Percentiles rank a stretch among this genome's conserved stretches.
Conservation (phyloP, 208 protist species). For the Trypanosoma boissoni region DNA sequence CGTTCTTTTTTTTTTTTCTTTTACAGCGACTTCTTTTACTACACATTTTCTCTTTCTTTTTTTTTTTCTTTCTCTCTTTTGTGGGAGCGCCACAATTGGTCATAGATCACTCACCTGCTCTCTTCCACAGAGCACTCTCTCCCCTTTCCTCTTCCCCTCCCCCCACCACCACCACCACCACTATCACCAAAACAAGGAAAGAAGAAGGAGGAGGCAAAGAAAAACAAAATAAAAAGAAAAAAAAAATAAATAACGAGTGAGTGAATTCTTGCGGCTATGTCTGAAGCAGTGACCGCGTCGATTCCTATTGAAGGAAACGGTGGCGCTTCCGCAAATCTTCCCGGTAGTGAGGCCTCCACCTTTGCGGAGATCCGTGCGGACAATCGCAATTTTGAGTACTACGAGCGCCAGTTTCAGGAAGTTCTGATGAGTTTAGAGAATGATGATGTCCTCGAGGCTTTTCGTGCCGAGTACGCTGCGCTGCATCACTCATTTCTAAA, state of each 20-base stretch:
- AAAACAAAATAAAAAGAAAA: conserved; percentile 2
- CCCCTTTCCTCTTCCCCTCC: no score
- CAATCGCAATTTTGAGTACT: conserved; percentile 81
- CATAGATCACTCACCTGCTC: no score
- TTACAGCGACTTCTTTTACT: no score
- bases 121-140: no score
- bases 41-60: no score
- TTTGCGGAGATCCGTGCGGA: conserved; percentile 59
- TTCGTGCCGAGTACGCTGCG: conserved; percentile 96
- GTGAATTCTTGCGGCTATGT: background rate
- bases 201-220: background rate
- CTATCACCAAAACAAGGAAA: no score
- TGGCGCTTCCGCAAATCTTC: conserved; percentile 6
- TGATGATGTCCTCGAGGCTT: conserved; percentile 94
- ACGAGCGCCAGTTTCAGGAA: conserved; percentile 94
- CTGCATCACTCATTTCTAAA: conserved; percentile 96
- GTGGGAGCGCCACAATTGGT: no score
- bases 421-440: conserved; percentile 92
- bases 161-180: no score
- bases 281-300: no score
- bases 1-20: no score
- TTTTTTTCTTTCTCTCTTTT: no score
- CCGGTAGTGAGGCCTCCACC: conserved; percentile 28
- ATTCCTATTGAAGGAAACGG: background rate
- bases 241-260: background rate